Base-by-base conservation (phyloP, 2,329 filamentous ascomycete genomes). In the Fusarium sarcochroum region DNA sequence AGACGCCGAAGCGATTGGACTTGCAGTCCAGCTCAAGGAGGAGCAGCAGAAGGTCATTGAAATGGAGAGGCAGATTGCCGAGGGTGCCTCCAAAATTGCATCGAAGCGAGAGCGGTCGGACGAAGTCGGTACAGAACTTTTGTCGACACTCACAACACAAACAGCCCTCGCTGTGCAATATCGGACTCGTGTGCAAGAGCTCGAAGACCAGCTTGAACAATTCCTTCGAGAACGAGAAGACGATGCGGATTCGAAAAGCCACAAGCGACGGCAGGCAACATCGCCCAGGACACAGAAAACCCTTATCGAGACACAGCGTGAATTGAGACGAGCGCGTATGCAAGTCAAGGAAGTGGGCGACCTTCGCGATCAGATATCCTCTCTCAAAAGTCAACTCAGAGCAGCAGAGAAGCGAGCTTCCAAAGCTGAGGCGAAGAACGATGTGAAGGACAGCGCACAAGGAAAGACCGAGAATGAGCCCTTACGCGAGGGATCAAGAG, bases 1-100 rank as follows among this genome's bases (percentile, higher is more conserved):
- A 78, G 92, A 95, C 74, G 83, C 84, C 18, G 90, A 94, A 77
- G 90, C 90, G 21, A 85, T 87, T 25, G 85, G 91, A 57, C 80
- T 94, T 49, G 84, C 86, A 21, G 86, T 89, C 62, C 87, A 89
- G 71, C 84, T 95, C 35, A 86, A 86, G 62, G 87, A 91, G 61
- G 91, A 93, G 75, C 89, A 90, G 68, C 84, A 86, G 65, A 91
- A 87, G 74, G 88, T 91, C 25, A 80, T 84, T 30, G 79, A 83
- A 54, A 89, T 93, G 81, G 91, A 94, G 75, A 82, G 84, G 61
- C 85, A 84, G 71, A 84, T 90, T 52, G 82, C 85, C 3, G 85
- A 90, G 56, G 81, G 92, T 61, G 86, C 89, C 53, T 82, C 84
- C 7, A 85, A 89, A 62, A 85, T 91, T 58, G 74, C 70, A 10